Percentiles rank a stretch among this genome's conserved stretches.
These are phyloP conservation scores for Mycosphaerella arachidis DNA, from an alignment of 2,329 filamentous ascomycete genomes.

Conservation along the genomic window DNA sequence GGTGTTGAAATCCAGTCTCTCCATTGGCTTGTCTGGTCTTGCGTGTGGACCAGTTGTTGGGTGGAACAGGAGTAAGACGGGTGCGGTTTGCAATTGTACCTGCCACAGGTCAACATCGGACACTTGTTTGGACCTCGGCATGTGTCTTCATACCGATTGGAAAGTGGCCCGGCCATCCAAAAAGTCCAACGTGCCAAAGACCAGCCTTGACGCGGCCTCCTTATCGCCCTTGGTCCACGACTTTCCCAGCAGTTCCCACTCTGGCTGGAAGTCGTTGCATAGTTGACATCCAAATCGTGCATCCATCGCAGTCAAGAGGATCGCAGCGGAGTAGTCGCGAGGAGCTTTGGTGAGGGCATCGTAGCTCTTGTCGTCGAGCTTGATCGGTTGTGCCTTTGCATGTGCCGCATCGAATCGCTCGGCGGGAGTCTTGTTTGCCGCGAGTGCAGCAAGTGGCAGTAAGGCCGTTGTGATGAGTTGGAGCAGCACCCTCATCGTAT, in stretches of 20 bases:
- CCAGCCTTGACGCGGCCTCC: slow-evolving; percentile 62
- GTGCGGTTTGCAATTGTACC: slow-evolving; percentile 91
- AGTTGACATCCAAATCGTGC: slow-evolving; percentile 76
- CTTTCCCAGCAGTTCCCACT: slow-evolving; percentile 81
- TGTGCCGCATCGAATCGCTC: slow-evolving; percentile 70
- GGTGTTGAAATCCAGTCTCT: slow-evolving; percentile 77
- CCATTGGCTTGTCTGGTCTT: slow-evolving; percentile 60
- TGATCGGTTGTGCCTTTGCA: slow-evolving; percentile 66
- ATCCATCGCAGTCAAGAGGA: slow-evolving; percentile 85
- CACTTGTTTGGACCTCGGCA: neutral
- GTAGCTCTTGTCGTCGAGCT: slow-evolving; percentile 74
- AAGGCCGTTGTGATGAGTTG: slow-evolving; percentile 56
- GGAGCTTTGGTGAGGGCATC: slow-evolving; percentile 68
- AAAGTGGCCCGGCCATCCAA: slow-evolving; percentile 77
- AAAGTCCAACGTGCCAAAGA: slow-evolving; percentile 88
- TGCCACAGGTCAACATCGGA: slow-evolving; percentile 39
- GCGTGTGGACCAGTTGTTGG: slow-evolving; percentile 80
- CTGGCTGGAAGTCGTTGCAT: slow-evolving; percentile 86
- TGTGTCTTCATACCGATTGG: slow-evolving; percentile 61
- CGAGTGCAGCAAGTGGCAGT: slow-evolving; percentile 56
- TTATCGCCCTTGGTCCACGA: slow-evolving; percentile 87
- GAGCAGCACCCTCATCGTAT: slow-evolving; percentile 65
- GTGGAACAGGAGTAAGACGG: slow-evolving; percentile 80
- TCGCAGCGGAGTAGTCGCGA: slow-evolving; percentile 75
- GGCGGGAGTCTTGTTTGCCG: slow-evolving; percentile 49